A percentile compares a stretch with the other conserved stretches of the same genome.
These are phyloP conservation scores for Yamadazyma atlantica DNA, from an alignment of 1,139 yeast genomes.

Conservation along the genomic window DNA sequence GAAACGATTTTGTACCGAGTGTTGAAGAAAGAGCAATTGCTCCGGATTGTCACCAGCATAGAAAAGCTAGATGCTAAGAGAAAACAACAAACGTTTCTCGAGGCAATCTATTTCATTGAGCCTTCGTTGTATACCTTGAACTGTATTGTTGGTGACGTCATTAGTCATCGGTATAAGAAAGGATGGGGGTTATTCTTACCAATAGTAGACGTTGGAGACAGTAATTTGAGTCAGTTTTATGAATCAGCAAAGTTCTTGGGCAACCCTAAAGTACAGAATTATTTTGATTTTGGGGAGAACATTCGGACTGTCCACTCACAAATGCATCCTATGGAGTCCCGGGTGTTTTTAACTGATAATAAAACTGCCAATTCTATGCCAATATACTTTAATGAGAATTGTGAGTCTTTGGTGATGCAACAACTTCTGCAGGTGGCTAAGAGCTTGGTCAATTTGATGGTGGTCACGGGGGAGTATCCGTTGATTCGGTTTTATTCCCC, in stretches of 20 bases:
- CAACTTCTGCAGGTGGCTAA: constrained; percentile 62
- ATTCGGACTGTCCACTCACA: constrained; percentile 27
- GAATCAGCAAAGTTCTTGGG: constrained; percentile 28
- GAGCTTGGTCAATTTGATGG: constrained; percentile 68
- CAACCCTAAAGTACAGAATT: constrained; percentile 30
- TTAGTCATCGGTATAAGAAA: constrained; percentile 34
- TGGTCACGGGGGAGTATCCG: constrained; percentile 86
- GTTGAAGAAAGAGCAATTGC: constrained; percentile 35
- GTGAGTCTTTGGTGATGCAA: constrained; percentile 58
- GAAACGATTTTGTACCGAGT: constrained; percentile 37
- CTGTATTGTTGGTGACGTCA: constrained; percentile 44
- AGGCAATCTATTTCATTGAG: constrained; percentile 44
- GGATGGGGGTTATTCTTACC: constrained; percentile 44
- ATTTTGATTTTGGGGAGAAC: constrained; percentile 29
- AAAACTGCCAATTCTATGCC: constrained; percentile 61
- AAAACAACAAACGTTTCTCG: constrained; percentile 37
- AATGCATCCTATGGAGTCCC: constrained; percentile 36
- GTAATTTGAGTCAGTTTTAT: constrained; percentile 24
- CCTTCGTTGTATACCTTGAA: constrained; percentile 38
- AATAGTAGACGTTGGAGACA: constrained; percentile 24
- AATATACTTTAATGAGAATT: constrained; percentile 66
- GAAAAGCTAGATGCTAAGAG: constrained; percentile 40
- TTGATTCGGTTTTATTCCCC: constrained; percentile 71
- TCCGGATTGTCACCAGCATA: constrained; percentile 42
- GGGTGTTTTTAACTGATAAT: constrained; percentile 40